phyloP scores from a whole-genome alignment of 768 basidiomycete species.

The Botryobasidium botryosum region DNA sequence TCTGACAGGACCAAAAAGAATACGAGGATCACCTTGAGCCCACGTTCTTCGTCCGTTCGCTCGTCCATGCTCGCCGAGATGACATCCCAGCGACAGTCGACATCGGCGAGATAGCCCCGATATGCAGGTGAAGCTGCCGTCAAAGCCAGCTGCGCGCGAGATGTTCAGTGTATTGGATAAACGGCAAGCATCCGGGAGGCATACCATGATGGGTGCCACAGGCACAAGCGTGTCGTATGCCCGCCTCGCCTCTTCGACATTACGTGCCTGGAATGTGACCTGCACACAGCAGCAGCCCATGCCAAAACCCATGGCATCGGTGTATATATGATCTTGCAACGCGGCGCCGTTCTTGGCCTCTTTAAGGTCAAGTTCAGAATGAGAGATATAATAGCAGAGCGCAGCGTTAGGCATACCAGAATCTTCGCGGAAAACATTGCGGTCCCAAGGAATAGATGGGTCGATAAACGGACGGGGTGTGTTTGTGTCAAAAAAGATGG shows the following conservation, averaged over 20 bases:
- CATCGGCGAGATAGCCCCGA: slow-evolving; percentile 88
- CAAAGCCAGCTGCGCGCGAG: slow-evolving; percentile 53
- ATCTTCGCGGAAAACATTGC: slow-evolving; percentile 72
- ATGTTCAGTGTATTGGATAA: not conserved
- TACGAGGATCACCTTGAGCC: slow-evolving; percentile 42
- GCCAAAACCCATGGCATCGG: slow-evolving; percentile 99
- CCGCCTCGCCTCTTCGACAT: slow-evolving; percentile 76
- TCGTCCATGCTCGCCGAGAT: slow-evolving; percentile 98
- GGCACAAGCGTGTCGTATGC: slow-evolving; percentile 96
- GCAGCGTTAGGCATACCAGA: slow-evolving; percentile 33
- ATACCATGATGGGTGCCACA: slow-evolving; percentile 84
- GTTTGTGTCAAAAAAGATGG: slow-evolving; percentile 72
- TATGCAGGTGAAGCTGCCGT: slow-evolving; percentile 91
- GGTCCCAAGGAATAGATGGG: slow-evolving; percentile 78
- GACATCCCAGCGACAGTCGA: slow-evolving; percentile 97
- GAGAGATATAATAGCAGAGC: not conserved
- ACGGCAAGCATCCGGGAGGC: not conserved
- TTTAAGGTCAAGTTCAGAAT: slow-evolving; percentile 17
- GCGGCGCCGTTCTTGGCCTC: slow-evolving; percentile 88
- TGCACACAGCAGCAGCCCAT: slow-evolving; percentile 99
- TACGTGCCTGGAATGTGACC: slow-evolving; percentile 93
- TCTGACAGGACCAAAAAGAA: slow-evolving; percentile 3
- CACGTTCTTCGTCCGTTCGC: slow-evolving; percentile 88
- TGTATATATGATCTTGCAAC: slow-evolving; percentile 77
- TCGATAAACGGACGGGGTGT: slow-evolving; percentile 86